Conservation (phyloP, 179 eudicot genomes). For the Spinacia oleracea region DNA sequence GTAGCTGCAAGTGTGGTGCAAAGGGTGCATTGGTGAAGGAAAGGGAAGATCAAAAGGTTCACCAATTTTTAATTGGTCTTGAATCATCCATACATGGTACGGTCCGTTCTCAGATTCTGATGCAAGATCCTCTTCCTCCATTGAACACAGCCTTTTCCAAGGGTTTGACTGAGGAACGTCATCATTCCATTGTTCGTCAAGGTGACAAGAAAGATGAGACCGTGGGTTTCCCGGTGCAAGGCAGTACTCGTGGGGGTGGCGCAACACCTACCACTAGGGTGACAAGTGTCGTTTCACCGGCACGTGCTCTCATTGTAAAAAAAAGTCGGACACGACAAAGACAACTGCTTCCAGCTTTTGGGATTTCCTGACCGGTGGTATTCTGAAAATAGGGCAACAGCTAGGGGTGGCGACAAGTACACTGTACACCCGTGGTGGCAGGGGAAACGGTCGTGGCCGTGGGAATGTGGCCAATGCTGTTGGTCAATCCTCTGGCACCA, state of each 20-base stretch:
- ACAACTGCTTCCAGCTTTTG: not conserved
- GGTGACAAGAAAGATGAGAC: constrained; percentile 11
- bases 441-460: not conserved
- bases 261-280: not conserved
- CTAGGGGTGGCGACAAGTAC: not conserved
- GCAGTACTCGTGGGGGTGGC: not conserved
- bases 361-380: no score
- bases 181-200: not conserved
- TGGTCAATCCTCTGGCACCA: not conserved
- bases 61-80: not conserved
- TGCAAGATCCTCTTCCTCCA: not conserved
- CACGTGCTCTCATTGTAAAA: not conserved
- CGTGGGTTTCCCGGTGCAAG: not conserved
- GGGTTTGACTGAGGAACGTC: not conserved
- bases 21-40: not conserved
- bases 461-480: not conserved
- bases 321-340: not conserved
- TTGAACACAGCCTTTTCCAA: not conserved
- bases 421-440: not conserved
- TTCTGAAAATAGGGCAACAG: not conserved
- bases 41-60: not conserved
- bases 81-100: not conserved
- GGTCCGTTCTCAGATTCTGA: not conserved
- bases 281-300: not conserved
- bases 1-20: constrained; percentile 7